phyloP scores from a whole-genome alignment of 202 grass and related monocot genomes.

The Hordeum pubiflorum region DNA sequence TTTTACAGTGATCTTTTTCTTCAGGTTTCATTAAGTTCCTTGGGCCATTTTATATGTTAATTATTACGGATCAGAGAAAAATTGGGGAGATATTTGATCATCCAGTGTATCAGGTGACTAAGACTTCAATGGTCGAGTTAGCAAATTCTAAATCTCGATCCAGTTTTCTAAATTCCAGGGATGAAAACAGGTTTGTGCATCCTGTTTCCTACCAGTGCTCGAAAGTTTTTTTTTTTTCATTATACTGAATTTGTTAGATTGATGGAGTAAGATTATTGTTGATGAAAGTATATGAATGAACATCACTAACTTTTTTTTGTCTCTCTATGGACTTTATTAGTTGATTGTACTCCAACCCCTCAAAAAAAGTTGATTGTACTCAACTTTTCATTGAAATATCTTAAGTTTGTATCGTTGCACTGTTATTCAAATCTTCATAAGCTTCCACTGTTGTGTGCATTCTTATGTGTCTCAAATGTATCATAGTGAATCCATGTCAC shows the following conservation, averaged over 20 bases:
- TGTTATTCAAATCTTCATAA: not conserved
- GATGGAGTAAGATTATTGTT: not conserved
- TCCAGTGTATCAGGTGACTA: slow-evolving; percentile 69
- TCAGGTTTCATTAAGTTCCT: slow-evolving; percentile 88
- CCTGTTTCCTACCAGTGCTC: not conserved
- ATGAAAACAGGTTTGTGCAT: slow-evolving; percentile 58
- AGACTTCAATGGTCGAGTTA: slow-evolving; percentile 57
- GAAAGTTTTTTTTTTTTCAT: slow-evolving; percentile 8
- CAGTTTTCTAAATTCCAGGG: slow-evolving; percentile 39
- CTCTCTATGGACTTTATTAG: not conserved
- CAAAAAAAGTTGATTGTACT: not conserved
- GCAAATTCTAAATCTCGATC: slow-evolving; percentile 46
- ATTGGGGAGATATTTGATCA: slow-evolving; percentile 83
- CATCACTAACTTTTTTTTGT: not conserved
- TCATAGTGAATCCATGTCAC: not conserved
- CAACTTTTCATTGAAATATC: not conserved
- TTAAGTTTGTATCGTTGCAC: not conserved
- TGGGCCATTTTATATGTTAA: slow-evolving; percentile 88
- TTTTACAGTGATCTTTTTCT: slow-evolving; percentile 8
- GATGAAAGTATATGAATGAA: not conserved
- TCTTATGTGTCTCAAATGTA: slow-evolving; percentile 3
- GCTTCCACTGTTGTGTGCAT: not conserved
- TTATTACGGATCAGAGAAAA: slow-evolving; percentile 70
- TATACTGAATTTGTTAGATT: not conserved
- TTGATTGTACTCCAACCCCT: not conserved